Conservation (phyloP, 2,329 filamentous ascomycete species). For the Hypocreales sp. region DNA sequence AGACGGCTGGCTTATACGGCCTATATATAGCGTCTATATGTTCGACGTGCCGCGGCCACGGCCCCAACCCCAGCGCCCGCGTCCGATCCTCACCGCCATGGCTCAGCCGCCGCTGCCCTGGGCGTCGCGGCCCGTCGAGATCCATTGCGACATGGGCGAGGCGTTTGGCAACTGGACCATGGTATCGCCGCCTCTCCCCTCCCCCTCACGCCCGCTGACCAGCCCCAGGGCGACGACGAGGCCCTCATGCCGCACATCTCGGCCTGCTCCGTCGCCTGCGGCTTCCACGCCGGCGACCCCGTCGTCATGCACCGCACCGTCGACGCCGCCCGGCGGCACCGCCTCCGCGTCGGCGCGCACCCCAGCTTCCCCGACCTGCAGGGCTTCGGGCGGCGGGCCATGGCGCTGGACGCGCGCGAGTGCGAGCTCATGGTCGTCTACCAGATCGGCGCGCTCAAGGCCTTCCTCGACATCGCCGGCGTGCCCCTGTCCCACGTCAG, state of each 20-base stretch:
- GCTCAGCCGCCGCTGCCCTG: neutral
- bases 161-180: slow-evolving; percentile 28
- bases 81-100: neutral
- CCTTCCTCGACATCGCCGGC: slow-evolving; percentile 39
- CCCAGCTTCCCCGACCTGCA: slow-evolving; percentile 49
- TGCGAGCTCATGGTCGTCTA: slow-evolving; percentile 42
- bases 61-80: neutral
- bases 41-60: no score
- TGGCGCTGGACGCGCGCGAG: slow-evolving; percentile 41
- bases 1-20: no score
- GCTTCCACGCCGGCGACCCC: slow-evolving; percentile 44
- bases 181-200: no score
- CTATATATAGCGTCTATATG: no score
- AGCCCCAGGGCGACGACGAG: slow-evolving; percentile 41
- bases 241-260: slow-evolving; percentile 46
- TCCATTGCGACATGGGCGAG: slow-evolving; percentile 38
- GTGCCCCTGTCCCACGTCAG: slow-evolving; percentile 45
- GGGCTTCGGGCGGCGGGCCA: slow-evolving; percentile 48
- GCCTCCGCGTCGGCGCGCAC: slow-evolving; percentile 43
- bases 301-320: slow-evolving; percentile 49
- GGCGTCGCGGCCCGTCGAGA: slow-evolving; percentile 8
- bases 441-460: slow-evolving; percentile 47
- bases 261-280: slow-evolving; percentile 47
- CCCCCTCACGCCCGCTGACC: no score
- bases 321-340: slow-evolving; percentile 37